A percentile compares a stretch with the other conserved stretches of the same genome.
Evolutionary conservation across 129 eudicot genomes (phyloP).

Genomic region (Escallonia rubra): DNA sequence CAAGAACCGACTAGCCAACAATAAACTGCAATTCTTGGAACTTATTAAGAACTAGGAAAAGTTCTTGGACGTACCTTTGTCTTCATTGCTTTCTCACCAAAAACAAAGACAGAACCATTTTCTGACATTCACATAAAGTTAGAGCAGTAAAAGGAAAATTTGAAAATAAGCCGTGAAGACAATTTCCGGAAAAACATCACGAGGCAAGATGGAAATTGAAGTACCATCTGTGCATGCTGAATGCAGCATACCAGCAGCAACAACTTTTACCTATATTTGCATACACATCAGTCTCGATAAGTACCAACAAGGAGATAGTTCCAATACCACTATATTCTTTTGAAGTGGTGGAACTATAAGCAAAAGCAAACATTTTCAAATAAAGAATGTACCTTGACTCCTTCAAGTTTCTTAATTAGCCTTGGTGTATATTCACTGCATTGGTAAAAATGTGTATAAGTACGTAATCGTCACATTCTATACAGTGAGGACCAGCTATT

Average conservation of each 20-base stretch:
- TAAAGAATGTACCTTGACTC: slow-evolving; percentile 52
- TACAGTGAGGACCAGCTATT: slow-evolving; percentile 1
- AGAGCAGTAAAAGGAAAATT: background rate
- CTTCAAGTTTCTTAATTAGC: slow-evolving; percentile 82
- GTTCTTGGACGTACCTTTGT: slow-evolving; percentile 51
- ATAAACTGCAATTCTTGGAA: background rate
- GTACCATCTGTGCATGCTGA: slow-evolving; percentile 90
- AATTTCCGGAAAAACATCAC: too few relatives aligned
- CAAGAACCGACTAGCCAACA: slow-evolving; percentile 3
- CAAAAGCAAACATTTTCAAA: background rate
- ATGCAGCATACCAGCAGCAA: slow-evolving; percentile 95
- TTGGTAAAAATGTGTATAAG: background rate
- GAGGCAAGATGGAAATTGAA: background rate
- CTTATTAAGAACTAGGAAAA: slow-evolving; percentile 2
- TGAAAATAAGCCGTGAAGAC: too few relatives aligned
- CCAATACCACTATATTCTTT: background rate
- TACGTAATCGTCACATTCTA: slow-evolving; percentile 2
- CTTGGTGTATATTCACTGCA: slow-evolving; percentile 95
- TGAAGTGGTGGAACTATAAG: background rate
- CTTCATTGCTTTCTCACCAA: slow-evolving; percentile 71
- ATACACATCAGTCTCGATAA: slow-evolving; percentile 9
- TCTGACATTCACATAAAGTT: slow-evolving; percentile 36
- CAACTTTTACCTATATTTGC: slow-evolving; percentile 48
- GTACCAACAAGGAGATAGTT: background rate
- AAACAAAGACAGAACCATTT: slow-evolving; percentile 65